Base-by-base conservation (phyloP, 2,329 filamentous ascomycete genomes). In the Raffaelea deltoideospora region DNA sequence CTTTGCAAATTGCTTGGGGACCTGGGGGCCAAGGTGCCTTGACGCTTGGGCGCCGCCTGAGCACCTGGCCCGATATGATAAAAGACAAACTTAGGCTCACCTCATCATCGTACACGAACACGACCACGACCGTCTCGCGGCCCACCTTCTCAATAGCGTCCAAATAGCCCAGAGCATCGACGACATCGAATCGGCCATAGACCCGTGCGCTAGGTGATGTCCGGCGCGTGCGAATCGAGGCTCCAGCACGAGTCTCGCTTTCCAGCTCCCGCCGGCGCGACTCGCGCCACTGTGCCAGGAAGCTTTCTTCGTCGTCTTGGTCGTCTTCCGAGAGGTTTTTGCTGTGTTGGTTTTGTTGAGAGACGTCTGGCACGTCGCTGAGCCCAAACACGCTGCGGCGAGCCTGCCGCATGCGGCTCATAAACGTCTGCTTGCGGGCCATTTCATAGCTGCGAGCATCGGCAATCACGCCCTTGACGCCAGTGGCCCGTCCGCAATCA, bases 61-160 rank as follows among this genome's bases (percentile, higher is more conserved):
- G n/a, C n/a, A n/a, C n/a, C n/a, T n/a, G n/a, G n/a, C n/a, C n/a
- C n/a, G n/a, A n/a, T n/a, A n/a, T n/a, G n/a, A n/a, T n/a, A n/a
- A n/a, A n/a, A n/a, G n/a, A n/a, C n/a, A n/a, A n/a, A n/a, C n/a
- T n/a, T n/a, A n/a, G 19, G 26, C 38, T 54, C 71, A 93, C 86
- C 65, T 81, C 71, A 42, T 82, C 72, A 52, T 95, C 86, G 56
- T 86, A 90, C 45, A 98, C 86, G 59, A 88, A 92, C 21, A 98
- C 90, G 3, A 95, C 80, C 2, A 96, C 87, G 4, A 81, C 71
- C 0, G 84, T 88, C 33, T 88, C 82, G 33, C 76, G 60, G 28
- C 76, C 67, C 5, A 88, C 84, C 59, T 85, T 90, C 61, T 98
- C 90, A 47, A 96, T 85, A 38, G 88, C 87, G 56, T 96, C 87